Evolutionary conservation across 345 rosid genomes (phyloP), one percentile per base, ranked within the genome.

Genomic region (Erodium maritimum): DNA sequence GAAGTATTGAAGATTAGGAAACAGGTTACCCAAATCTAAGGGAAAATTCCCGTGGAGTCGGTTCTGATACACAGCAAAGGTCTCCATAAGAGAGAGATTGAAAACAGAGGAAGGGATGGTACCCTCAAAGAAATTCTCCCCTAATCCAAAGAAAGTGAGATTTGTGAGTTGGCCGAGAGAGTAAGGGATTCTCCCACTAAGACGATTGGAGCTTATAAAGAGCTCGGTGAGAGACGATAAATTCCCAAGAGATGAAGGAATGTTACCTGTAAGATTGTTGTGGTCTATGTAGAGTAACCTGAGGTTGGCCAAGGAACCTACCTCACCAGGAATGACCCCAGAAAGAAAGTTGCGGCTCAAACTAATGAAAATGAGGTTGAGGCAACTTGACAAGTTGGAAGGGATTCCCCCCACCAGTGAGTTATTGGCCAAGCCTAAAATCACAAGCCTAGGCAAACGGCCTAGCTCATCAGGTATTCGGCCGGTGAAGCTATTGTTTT

Each of bases 41-140:
- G 72, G 66, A 19, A 70, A 56, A 52, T 4, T 24, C 8, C 74
- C 72, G 18, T 59, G 51, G 13, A 70, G 61, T 52, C 57, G 66
- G 58, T 74, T 70, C 0, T 12, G 1, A 1, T 18, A 2, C 12
- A 74, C 3, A 2, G 42, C 0, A 19, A 67, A 0, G 0, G 0
- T 1, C 5, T 20, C 9, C 5, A 69, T 50, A 9, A 61, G 62
- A 18, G 71, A 59, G 3, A 74, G 34, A 66, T 63, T 60, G 52
- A 34, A 66, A 5, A 73, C 5, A 0, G 65, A 46, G 11, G 58
- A 14, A 60, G 71, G 78, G 22, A 66, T 12, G 5, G 24, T 24
- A 8, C 74, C 74, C 0, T 17, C 23, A 13, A 73, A 18, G 10
- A 19, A 9, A 48, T 70, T 74, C 0, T 13, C 19, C 4, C 54